A percentile compares a stretch with the other conserved stretches of the same genome.
Evolutionary conservation across 2,329 filamentous ascomycete genomes (phyloP).

Genomic region (Aureobasidium musti): DNA sequence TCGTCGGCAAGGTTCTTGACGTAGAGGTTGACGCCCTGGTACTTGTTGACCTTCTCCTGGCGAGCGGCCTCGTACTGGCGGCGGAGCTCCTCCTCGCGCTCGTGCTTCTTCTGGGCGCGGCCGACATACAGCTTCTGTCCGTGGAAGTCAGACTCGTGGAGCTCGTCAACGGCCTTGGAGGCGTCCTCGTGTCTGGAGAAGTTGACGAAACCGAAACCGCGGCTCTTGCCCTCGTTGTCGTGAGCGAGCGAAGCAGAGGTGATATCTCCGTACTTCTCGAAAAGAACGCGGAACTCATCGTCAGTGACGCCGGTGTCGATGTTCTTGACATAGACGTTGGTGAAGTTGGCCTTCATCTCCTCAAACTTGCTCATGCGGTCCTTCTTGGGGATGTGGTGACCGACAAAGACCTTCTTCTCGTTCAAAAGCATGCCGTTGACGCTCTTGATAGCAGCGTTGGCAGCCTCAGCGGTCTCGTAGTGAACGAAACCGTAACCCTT

Average conservation of each 20-base stretch:
- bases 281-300: slow-evolving; percentile 90
- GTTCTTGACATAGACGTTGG: slow-evolving; percentile 99
- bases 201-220: slow-evolving; percentile 94
- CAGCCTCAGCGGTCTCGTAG: slow-evolving; percentile 98
- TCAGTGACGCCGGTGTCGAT: slow-evolving; percentile 81
- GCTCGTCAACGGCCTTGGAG: slow-evolving; percentile 79
- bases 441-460: slow-evolving; percentile 96
- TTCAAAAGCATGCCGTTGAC: slow-evolving; percentile 99
- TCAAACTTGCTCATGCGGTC: slow-evolving; percentile 99
- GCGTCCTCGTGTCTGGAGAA: slow-evolving; percentile 90
- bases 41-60: slow-evolving; percentile 98
- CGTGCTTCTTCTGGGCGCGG: slow-evolving; percentile 99
- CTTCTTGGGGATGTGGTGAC: slow-evolving; percentile 99
- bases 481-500: slow-evolving; percentile 99
- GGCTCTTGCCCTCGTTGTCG: slow-evolving; percentile 94
- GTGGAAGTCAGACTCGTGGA: slow-evolving; percentile 90
- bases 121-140: slow-evolving; percentile 97
- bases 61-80: slow-evolving; percentile 98
- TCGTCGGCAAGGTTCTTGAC: slow-evolving; percentile 99
- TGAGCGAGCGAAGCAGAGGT: slow-evolving; percentile 93
- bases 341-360: slow-evolving; percentile 99
- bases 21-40: slow-evolving; percentile 98
- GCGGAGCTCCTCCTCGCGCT: slow-evolving; percentile 98
- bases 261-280: slow-evolving; percentile 89
- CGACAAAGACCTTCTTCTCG: slow-evolving; percentile 99